A percentile compares a stretch with the other conserved stretches of the same genome.
Evolutionary conservation across 345 rosid genomes (phyloP).

Genomic region (Euphorbia peplus): DNA sequence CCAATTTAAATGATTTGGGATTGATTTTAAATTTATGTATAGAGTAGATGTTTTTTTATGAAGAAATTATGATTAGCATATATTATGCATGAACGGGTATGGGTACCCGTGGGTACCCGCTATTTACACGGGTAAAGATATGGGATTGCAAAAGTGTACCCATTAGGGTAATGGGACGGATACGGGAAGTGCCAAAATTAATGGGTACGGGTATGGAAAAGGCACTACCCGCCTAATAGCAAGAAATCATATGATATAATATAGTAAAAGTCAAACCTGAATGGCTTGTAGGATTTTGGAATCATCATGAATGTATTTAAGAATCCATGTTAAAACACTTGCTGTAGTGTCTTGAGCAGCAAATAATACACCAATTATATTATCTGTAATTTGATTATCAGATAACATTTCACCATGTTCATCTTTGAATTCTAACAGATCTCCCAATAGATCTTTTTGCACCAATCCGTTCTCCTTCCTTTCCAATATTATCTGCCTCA

Average conservation of each 20-base stretch:
- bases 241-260: not conserved
- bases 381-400: constrained; percentile 63
- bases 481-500: constrained; percentile 55
- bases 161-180: no score
- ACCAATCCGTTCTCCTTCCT: constrained; percentile 52
- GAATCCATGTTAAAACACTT: constrained; percentile 75
- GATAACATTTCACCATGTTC: constrained; percentile 39
- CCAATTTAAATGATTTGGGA: no score
- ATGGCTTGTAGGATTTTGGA: constrained; percentile 59
- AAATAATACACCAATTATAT: constrained; percentile 77
- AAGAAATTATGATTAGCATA: no score
- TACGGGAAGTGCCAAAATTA: no score
- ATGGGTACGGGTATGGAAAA: no score
- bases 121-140: no score
- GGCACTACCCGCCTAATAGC: no score
- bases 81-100: no score
- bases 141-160: no score
- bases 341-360: constrained; percentile 97
- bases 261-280: constrained; percentile 40
- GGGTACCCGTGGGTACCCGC: no score
- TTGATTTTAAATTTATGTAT: no score
- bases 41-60: no score
- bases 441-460: constrained; percentile 51
- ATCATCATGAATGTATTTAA: constrained; percentile 68
- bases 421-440: constrained; percentile 49